These are phyloP conservation scores for Cercospora zeina DNA, from an alignment of 2,329 filamentous ascomycete genomes.

Conservation along the genomic window DNA sequence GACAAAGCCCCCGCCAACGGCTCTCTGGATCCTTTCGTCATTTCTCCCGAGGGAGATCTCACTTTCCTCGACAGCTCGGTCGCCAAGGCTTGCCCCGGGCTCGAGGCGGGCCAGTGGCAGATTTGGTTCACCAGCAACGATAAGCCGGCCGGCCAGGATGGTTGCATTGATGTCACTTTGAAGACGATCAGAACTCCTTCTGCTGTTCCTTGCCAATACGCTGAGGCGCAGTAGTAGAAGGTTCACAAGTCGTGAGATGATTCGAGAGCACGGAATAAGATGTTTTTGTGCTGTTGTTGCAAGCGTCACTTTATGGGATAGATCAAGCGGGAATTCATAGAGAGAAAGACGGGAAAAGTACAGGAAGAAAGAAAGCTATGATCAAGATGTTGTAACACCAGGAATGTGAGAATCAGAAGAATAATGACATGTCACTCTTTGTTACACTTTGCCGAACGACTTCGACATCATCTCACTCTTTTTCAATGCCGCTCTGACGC, in stretches of 20 bases:
- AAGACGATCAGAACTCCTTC: constrained; percentile 16
- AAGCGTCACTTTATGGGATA: too few species aligned
- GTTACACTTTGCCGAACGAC: too few species aligned
- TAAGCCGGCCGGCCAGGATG: constrained; percentile 20
- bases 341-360: too few species aligned
- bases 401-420: background rate
- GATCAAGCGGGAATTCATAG: too few species aligned
- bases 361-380: constrained; percentile 1
- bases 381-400: background rate
- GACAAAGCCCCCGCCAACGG: constrained; percentile 10
- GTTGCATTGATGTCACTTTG: constrained; percentile 17
- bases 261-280: background rate
- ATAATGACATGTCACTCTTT: background rate
- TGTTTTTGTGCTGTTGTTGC: background rate
- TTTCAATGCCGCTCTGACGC: too few species aligned
- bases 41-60: constrained; percentile 17
- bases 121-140: constrained; percentile 19
- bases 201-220: constrained; percentile 21
- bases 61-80: constrained; percentile 16
- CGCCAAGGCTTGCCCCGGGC: constrained; percentile 20
- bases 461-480: too few species aligned
- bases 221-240: background rate
- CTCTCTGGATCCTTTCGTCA: constrained; percentile 15
- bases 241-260: background rate
- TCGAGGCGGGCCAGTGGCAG: background rate